Percentiles rank a stretch among this genome's conserved stretches.
These are phyloP conservation scores for Thraustochytrium sp. DNA, from an alignment of 352 stramenopile genomes.

Conservation along the genomic window DNA sequence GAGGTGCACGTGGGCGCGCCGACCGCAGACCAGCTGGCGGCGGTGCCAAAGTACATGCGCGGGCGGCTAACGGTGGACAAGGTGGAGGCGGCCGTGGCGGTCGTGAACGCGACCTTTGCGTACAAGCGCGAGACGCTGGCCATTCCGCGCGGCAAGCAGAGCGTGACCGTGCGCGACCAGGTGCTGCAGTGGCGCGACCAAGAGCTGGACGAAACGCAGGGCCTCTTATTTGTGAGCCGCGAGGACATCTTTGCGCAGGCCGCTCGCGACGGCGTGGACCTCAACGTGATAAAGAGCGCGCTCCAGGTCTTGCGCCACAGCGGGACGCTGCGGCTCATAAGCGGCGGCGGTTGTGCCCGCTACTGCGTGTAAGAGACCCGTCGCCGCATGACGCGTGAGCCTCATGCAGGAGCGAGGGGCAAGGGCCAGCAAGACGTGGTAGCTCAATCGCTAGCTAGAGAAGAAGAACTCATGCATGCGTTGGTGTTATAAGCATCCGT, in stretches of 20 bases:
- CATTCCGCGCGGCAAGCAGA: constrained; percentile 27
- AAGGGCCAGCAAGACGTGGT: too few relatives aligned
- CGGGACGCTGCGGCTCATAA: not conserved
- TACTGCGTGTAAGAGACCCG: constrained; percentile 17
- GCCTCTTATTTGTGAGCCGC: not conserved
- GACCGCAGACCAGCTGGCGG: not conserved
- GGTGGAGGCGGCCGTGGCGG: not conserved
- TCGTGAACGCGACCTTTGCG: not conserved
- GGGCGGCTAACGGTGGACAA: constrained; percentile 25
- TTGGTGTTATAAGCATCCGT: too few relatives aligned
- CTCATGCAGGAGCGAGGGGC: not conserved
- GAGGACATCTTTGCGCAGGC: constrained; percentile 23
- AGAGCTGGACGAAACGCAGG: not conserved
- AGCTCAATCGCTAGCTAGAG: too few relatives aligned
- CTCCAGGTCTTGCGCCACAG: not conserved
- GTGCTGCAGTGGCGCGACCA: constrained; percentile 34
- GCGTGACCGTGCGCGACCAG: constrained; percentile 14
- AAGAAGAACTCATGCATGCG: too few relatives aligned
- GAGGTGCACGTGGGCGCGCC: not conserved
- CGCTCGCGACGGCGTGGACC: not conserved
- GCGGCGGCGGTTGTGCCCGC: not conserved
- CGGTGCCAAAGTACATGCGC: constrained; percentile 29
- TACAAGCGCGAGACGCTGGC: not conserved
- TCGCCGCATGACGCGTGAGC: not conserved
- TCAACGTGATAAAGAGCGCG: constrained; percentile 17